Evolutionary conservation across 75 land plant species (phyloP).

Genomic region (Pinus taeda): DNA sequence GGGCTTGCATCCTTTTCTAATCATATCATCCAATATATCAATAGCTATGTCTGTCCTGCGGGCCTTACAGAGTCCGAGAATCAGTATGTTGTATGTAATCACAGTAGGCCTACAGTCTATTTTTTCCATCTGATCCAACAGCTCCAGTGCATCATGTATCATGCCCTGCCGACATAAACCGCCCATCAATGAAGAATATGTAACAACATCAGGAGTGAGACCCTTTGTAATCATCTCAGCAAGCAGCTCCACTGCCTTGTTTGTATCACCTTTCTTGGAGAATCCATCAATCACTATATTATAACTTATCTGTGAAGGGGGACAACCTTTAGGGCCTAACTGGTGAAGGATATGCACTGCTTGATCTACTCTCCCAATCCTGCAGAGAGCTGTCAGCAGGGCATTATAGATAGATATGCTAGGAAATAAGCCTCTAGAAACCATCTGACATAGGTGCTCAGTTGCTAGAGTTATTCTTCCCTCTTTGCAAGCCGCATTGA

Average conservation of each 20-base stretch:
- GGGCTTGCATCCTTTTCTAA: slow-evolving; percentile 34
- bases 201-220: slow-evolving; percentile 49
- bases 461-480: slow-evolving; percentile 35
- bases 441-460: slow-evolving; percentile 51
- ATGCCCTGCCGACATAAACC: slow-evolving; percentile 49
- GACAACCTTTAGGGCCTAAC: slow-evolving; percentile 29
- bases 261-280: slow-evolving; percentile 51
- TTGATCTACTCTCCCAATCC: slow-evolving; percentile 49
- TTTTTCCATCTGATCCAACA: slow-evolving; percentile 32
- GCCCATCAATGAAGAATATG: slow-evolving; percentile 39
- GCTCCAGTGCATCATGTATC: slow-evolving; percentile 42
- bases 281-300: slow-evolving; percentile 41
- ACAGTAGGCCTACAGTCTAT: slow-evolving; percentile 20
- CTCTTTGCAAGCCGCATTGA: slow-evolving; percentile 40
- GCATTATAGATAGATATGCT: slow-evolving; percentile 54
- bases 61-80: slow-evolving; percentile 45
- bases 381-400: slow-evolving; percentile 45
- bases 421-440: slow-evolving; percentile 22
- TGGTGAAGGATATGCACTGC: slow-evolving; percentile 44
- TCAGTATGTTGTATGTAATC: slow-evolving; percentile 31
- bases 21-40: slow-evolving; percentile 33
- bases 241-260: slow-evolving; percentile 38
- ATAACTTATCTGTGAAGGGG: slow-evolving; percentile 33
- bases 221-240: slow-evolving; percentile 47
- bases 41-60: slow-evolving; percentile 33